Conservation (phyloP, 257 asterid genomes). For the Datura wrightii region DNA sequence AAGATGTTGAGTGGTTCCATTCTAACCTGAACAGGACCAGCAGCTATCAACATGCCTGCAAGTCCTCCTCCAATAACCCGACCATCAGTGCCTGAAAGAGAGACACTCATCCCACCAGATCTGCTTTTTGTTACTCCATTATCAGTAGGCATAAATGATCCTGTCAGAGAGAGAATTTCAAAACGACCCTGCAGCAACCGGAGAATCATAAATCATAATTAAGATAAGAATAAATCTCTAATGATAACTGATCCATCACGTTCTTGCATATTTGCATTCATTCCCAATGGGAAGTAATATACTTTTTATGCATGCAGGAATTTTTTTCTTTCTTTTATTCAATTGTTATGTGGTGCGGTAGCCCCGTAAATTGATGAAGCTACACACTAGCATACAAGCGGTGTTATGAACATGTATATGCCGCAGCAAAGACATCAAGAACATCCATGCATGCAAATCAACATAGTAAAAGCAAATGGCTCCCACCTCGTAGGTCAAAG, state of each 20-base stretch:
- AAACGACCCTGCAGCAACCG: slow-evolving; percentile 70
- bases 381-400: neutral
- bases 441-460: neutral
- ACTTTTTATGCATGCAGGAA: neutral
- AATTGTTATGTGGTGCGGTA: neutral
- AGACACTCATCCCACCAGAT: slow-evolving; percentile 93
- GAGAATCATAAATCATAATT: slow-evolving; percentile 26
- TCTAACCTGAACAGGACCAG: slow-evolving; percentile 85
- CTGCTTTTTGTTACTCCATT: slow-evolving; percentile 77
- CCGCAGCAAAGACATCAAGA: slow-evolving; percentile 15
- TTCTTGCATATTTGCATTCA: neutral
- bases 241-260: neutral
- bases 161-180: slow-evolving; percentile 81
- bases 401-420: neutral
- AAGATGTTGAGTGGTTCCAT: neutral
- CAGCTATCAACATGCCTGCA: slow-evolving; percentile 90
- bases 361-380: neutral
- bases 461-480: neutral
- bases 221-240: slow-evolving; percentile 20
- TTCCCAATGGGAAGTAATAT: neutral
- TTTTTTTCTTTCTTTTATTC: neutral
- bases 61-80: slow-evolving; percentile 96
- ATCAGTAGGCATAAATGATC: slow-evolving; percentile 82
- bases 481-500: slow-evolving; percentile 83
- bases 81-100: slow-evolving; percentile 89